Base-by-base conservation (phyloP, 768 basidiomycete species). In the Pleurotus tuoliensis region DNA sequence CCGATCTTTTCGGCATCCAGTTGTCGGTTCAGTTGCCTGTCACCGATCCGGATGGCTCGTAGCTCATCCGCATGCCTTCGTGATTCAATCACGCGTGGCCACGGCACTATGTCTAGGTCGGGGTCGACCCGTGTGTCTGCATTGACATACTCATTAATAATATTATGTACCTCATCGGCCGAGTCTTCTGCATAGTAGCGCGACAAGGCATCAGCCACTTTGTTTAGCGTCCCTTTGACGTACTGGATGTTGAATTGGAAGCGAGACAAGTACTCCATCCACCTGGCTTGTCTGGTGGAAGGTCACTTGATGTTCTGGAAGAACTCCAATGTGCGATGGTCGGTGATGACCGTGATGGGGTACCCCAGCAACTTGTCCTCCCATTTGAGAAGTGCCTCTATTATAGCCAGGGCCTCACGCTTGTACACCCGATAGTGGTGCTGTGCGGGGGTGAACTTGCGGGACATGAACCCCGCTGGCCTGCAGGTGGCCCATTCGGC, bases 361-460 rank as follows among this genome's bases (percentile, higher is more conserved):
- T 54, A 56, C 2, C 69, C 65, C 0, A 73, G 40, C 0, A 71
- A 60, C 25, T 71, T 69, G 40, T 72, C 67, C 48, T 71, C 68
- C 69, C 65, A 72, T 30, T 69, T 69, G 3, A 69, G 9, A 0
- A 72, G 39, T 3, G 49, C 55, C 34, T 64, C 62, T 0, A 63
- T 40, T 1, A 63, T 48, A 0, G 46, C 62, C 11, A 63, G 47
- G 15, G 59, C 53, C 15, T 63, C 63, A 2, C 59, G 59, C 45
- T 66, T 61, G 39, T 54, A 61, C 1, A 61, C 60, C 5, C 37
- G 30, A 30, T 66, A 66, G 12, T 44, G 30, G 3, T 44, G 44
- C 41, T 66, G 65, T 1, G 65, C 58, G 5, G 51, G 16, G 0
- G 64, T 62, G 45, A 66, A 65, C 37, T 66, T 66, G 24, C 53